Base-by-base conservation (phyloP, 306 rosid species). In the Sicyos baderoa region DNA sequence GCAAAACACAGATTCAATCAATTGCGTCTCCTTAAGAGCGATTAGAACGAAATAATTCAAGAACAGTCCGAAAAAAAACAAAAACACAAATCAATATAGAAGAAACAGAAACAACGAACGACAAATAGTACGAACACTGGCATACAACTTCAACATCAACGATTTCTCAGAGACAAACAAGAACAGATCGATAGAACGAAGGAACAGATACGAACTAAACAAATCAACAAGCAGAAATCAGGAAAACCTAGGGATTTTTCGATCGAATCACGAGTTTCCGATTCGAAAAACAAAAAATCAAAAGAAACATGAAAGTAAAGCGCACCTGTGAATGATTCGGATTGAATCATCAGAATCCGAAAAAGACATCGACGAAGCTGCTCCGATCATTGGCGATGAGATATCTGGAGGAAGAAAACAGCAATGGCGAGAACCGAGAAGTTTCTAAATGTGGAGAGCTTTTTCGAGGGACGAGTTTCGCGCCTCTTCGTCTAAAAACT, bases 391-490 rank as follows among this genome's bases (percentile, higher is more conserved):
- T 18, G 27, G 10, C 51, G 69, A 63, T 40, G 51, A 40, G 4
- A 18, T 4, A 12, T 40, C 51, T 0, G 60, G 3, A 54, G 15
- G 61, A 22, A 23, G 17, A 37, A 5, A 63, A 63, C 1, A 2
- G 52, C 32, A 0, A 11, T 12, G 51, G 52, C 69, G 17, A 40
- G 52, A 10, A 42, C 29, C 51, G 32, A 63, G 16, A 40, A 40
- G 69, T 63, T 63, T 40, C 69, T 40, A 40, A 63, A 40, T 63
- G 17, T 63, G 69, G 51, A 63, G 51, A 40, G 52, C 51, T 11
- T 18, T 63, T 40, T 40, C 32, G 69, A 63, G 52, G 69, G 69
- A 40, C 29, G 51, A 19, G 29, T 63, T 42, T 63, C 69, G 52
- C 52, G 69, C 52, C 69, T 63, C 52, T 40, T 63, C 19, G 29